phyloP scores from a whole-genome alignment of 768 basidiomycete species.

The Russula brevipes region DNA sequence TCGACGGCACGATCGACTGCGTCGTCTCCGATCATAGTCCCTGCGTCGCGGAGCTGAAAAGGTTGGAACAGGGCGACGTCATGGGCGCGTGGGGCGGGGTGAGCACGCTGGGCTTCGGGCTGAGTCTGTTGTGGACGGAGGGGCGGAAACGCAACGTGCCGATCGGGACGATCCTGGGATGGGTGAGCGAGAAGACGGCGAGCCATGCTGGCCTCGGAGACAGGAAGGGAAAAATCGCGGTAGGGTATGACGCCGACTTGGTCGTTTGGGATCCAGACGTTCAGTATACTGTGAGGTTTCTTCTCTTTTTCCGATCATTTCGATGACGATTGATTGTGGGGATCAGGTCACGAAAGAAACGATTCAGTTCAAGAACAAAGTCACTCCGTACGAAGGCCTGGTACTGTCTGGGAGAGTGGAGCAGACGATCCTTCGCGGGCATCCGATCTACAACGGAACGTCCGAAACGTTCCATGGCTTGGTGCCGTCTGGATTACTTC shows the following conservation, averaged over 20 bases:
- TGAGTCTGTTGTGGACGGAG: constrained; percentile 89
- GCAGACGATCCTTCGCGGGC: constrained; percentile 76
- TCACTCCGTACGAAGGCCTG: constrained; percentile 84
- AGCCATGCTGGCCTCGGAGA: constrained; percentile 67
- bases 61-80: constrained; percentile 67
- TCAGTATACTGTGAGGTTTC: constrained; percentile 37
- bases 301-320: background rate
- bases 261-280: constrained; percentile 72
- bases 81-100: constrained; percentile 96
- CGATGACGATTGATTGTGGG: background rate
- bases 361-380: constrained; percentile 89
- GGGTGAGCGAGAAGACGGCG: constrained; percentile 72
- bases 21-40: constrained; percentile 97
- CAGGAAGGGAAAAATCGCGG: constrained; percentile 64
- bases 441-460: constrained; percentile 51
- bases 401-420: constrained; percentile 65
- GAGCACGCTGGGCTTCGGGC: constrained; percentile 81
- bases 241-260: constrained; percentile 83
- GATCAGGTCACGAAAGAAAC: constrained; percentile 64
- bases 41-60: constrained; percentile 78
- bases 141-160: constrained; percentile 52
- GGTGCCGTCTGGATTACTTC: constrained; percentile 24
- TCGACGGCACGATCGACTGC: constrained; percentile 81
- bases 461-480: constrained; percentile 30
- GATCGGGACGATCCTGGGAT: constrained; percentile 61